Evolutionary conservation across 768 basidiomycete genomes (phyloP).

Genomic region (Pulveroboletus sp.): DNA sequence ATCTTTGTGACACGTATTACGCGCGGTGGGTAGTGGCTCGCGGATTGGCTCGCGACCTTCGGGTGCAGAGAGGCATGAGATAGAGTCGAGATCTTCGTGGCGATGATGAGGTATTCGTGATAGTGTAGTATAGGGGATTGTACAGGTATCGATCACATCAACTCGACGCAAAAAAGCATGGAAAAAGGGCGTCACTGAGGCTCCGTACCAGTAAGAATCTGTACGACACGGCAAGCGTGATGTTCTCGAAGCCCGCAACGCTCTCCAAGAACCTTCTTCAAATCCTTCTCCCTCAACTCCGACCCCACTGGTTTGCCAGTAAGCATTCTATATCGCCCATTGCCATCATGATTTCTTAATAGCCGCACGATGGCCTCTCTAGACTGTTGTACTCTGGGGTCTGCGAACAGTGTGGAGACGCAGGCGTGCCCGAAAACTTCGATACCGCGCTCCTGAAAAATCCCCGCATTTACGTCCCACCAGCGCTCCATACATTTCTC

Average conservation of each 20-base stretch:
- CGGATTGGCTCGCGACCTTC: background rate
- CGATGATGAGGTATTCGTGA: too few relatives aligned
- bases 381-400: background rate
- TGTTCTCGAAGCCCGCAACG: background rate
- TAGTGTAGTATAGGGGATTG: too few relatives aligned
- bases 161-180: too few relatives aligned
- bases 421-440: background rate
- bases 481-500: background rate
- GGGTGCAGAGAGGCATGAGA: too few relatives aligned
- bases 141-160: too few relatives aligned
- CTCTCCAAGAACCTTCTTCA: background rate
- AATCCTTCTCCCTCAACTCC: background rate
- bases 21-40: constrained; percentile 2
- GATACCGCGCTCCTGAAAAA: background rate
- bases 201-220: background rate
- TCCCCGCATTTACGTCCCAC: background rate
- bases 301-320: background rate
- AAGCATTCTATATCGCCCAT: background rate
- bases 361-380: background rate
- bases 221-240: background rate
- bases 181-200: too few relatives aligned
- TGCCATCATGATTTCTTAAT: background rate
- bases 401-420: background rate
- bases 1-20: background rate
- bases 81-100: too few relatives aligned